These are phyloP conservation scores for Eragrostis tef DNA, from an alignment of 202 grass and related monocot genomes.

Conservation along the genomic window DNA sequence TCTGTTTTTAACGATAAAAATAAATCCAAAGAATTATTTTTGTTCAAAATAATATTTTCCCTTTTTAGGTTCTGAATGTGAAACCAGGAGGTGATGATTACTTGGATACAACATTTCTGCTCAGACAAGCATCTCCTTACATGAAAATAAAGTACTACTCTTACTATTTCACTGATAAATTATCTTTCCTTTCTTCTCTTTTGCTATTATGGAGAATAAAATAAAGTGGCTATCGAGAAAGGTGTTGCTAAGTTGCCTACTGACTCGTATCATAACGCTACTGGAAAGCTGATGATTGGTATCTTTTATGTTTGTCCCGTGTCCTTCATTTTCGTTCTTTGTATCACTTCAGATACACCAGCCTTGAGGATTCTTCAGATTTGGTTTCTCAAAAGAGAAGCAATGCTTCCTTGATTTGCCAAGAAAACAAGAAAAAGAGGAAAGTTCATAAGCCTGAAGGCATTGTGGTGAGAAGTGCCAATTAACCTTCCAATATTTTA, in stretches of 20 bases:
- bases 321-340: conserved; percentile 30
- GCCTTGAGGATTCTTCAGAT: conserved; percentile 57
- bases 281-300: conserved; percentile 8
- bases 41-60: conserved; percentile 3
- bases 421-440: conserved; percentile 73
- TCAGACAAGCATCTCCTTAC: conserved; percentile 96
- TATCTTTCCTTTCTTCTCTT: conserved; percentile 23
- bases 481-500: conserved; percentile 9
- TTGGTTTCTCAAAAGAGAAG: conserved; percentile 73
- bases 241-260: conserved; percentile 5
- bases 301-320: background rate
- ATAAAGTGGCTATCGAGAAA: background rate
- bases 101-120: conserved; percentile 81
- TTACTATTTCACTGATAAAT: conserved; percentile 34
- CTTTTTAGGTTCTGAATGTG: conserved; percentile 75
- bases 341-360: conserved; percentile 66
- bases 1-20: background rate
- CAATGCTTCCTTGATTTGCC: conserved; percentile 54
- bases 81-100: conserved; percentile 88
- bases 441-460: conserved; percentile 57
- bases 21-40: background rate
- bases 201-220: conserved; percentile 40
- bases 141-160: conserved; percentile 94
- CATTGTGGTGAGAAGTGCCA: conserved; percentile 40
- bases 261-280: background rate